These are phyloP conservation scores for Scleroderma citrinum DNA, from an alignment of 768 basidiomycete genomes.

Conservation along the genomic window DNA sequence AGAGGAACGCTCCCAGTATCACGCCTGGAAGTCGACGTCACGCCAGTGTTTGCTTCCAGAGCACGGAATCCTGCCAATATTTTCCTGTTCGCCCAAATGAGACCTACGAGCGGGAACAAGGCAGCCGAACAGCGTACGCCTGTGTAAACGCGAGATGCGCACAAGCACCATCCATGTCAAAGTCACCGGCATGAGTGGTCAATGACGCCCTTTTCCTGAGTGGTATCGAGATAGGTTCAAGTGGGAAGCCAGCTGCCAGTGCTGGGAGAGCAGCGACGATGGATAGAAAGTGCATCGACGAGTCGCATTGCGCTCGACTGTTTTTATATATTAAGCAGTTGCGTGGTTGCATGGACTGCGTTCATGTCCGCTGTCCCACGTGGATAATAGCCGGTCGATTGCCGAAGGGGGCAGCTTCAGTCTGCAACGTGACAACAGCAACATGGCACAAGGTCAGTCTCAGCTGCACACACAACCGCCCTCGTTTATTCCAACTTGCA, in stretches of 20 bases:
- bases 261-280: constrained; percentile 9
- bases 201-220: constrained; percentile 13
- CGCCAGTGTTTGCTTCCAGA: constrained; percentile 4
- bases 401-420: background rate
- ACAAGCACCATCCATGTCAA: constrained; percentile 11
- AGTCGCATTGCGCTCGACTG: too few species aligned
- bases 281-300: background rate
- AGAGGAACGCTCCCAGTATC: constrained; percentile 7
- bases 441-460: background rate
- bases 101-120: background rate
- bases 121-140: background rate
- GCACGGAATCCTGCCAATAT: constrained; percentile 10
- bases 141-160: constrained; percentile 12
- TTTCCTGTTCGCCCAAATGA: constrained; percentile 10
- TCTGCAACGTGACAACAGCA: background rate
- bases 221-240: constrained; percentile 11
- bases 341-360: background rate
- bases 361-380: background rate
- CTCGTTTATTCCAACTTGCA: background rate
- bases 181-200: constrained; percentile 6
- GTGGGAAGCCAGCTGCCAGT: constrained; percentile 13
- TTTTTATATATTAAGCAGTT: too few species aligned
- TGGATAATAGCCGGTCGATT: background rate
- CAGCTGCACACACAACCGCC: background rate
- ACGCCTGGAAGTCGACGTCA: constrained; percentile 4